A percentile compares a stretch with the other conserved stretches of the same genome.
Conservation (phyloP, 208 protist species). For the Trypanosoma avium region DNA sequence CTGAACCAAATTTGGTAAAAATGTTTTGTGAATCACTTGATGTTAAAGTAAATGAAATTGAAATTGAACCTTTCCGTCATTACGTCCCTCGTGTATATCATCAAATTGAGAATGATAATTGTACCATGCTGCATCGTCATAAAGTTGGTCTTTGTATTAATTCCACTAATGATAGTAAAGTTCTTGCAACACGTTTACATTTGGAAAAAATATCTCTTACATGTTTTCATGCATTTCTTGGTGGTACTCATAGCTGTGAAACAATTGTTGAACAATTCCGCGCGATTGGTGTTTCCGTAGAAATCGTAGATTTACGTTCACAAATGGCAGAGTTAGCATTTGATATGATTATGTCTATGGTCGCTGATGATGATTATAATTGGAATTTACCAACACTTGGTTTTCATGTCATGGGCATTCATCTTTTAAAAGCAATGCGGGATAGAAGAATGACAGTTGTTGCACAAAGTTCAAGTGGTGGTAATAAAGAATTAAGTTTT, state of each 20-base stretch:
- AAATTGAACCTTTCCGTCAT: conserved; percentile 82
- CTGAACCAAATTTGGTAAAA: conserved; percentile 80
- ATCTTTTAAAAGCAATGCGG: conserved; percentile 77
- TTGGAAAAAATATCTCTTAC: conserved; percentile 81
- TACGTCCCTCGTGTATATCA: conserved; percentile 89
- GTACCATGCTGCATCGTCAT: conserved; percentile 81
- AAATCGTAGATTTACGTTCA: conserved; percentile 88
- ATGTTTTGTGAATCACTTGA: conserved; percentile 75
- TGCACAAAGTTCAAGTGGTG: conserved; percentile 84
- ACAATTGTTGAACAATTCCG: conserved; percentile 77
- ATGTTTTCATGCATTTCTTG: conserved; percentile 91
- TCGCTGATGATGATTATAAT: conserved; percentile 78
- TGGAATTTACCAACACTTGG: conserved; percentile 87
- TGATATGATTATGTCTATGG: conserved; percentile 87
- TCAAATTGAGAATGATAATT: conserved; percentile 90
- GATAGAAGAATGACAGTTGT: conserved; percentile 81
- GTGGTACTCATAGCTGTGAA: conserved; percentile 70
- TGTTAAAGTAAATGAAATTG: conserved; percentile 39
- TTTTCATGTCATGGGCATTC: conserved; percentile 83
- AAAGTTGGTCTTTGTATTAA: conserved; percentile 91
- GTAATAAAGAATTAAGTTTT: conserved; percentile 85
- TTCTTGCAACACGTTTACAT: conserved; percentile 75
- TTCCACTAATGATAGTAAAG: conserved; percentile 89
- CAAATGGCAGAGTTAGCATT: conserved; percentile 84
- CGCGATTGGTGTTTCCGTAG: conserved; percentile 68